Evolutionary conservation across 2,329 filamentous ascomycete species (phyloP).

Genomic region (Fusarium pilosicola): DNA sequence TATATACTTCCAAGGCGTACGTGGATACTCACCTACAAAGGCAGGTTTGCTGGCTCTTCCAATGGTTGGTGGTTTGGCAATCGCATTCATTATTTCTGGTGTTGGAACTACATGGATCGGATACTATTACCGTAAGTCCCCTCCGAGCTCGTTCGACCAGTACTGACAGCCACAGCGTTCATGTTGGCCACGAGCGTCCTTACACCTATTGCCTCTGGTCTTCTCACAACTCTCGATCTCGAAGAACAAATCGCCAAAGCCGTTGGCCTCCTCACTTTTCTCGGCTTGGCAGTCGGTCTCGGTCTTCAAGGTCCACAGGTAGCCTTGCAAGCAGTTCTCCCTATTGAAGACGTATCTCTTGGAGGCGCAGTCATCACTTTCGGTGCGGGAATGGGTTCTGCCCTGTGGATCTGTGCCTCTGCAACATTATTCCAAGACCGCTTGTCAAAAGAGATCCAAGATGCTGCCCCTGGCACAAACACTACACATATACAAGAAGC

Average conservation of each 20-base stretch:
- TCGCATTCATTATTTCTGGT: slow-evolving; percentile 34
- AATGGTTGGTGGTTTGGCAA: slow-evolving; percentile 32
- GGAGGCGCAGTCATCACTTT: slow-evolving; percentile 40
- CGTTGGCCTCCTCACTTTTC: slow-evolving; percentile 29
- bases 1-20: slow-evolving; percentile 42
- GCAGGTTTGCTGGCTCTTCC: slow-evolving; percentile 37
- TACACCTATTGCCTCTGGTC: slow-evolving; percentile 31
- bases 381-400: slow-evolving; percentile 36
- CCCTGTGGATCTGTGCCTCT: slow-evolving; percentile 41
- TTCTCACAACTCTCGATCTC: slow-evolving; percentile 36
- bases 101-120: slow-evolving; percentile 35
- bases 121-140: slow-evolving; percentile 39
- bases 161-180: slow-evolving; percentile 29
- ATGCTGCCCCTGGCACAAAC: slow-evolving; percentile 14
- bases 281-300: slow-evolving; percentile 35
- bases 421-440: slow-evolving; percentile 40
- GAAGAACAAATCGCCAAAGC: slow-evolving; percentile 37
- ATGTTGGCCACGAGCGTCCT: slow-evolving; percentile 39
- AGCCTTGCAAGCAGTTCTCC: slow-evolving; percentile 32
- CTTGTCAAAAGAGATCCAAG: slow-evolving; percentile 24
- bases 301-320: slow-evolving; percentile 38
- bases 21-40: slow-evolving; percentile 31
- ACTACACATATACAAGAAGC: slow-evolving; percentile 12
- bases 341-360: slow-evolving; percentile 34
- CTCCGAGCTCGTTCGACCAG: accelerated